phyloP scores from a whole-genome alignment of 495 filamentous ascomycete genomes.

The Margaritispora aquatica region DNA sequence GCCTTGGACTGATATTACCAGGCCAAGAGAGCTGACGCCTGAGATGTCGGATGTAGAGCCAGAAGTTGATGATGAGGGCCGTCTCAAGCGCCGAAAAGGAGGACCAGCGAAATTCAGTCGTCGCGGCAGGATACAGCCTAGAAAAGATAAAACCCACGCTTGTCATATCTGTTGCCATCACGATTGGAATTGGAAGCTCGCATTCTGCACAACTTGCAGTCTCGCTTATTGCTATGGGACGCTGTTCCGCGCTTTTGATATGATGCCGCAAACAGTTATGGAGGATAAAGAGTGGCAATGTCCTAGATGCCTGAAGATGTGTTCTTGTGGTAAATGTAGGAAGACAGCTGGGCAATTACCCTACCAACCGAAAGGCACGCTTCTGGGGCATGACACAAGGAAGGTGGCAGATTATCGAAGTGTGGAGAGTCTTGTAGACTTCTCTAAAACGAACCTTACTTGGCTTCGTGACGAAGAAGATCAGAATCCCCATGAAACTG shows the following conservation, averaged over 20 bases:
- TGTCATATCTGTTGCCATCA: slow-evolving; percentile 80
- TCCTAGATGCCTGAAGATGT: slow-evolving; percentile 75
- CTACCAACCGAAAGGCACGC: slow-evolving; percentile 74
- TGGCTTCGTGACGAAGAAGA: slow-evolving; percentile 60
- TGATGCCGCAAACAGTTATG: slow-evolving; percentile 73
- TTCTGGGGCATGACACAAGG: slow-evolving; percentile 83
- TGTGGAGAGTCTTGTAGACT: slow-evolving; percentile 80
- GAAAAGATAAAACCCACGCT: slow-evolving; percentile 23
- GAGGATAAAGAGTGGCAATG: slow-evolving; percentile 77
- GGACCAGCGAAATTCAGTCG: slow-evolving; percentile 8
- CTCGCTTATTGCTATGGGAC: slow-evolving; percentile 81
- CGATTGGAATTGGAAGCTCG: slow-evolving; percentile 75
- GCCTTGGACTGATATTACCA: slow-evolving; percentile 46
- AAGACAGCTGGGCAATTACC: slow-evolving; percentile 40
- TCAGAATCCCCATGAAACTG: slow-evolving; percentile 40
- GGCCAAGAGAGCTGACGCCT: slow-evolving; percentile 22
- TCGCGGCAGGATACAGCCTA: slow-evolving; percentile 1
- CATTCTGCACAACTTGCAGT: slow-evolving; percentile 66
- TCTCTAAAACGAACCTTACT: slow-evolving; percentile 70
- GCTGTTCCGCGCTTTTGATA: slow-evolving; percentile 82
- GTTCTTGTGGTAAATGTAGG: slow-evolving; percentile 77
- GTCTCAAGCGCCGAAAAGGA: slow-evolving; percentile 39
- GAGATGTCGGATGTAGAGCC: slow-evolving; percentile 31
- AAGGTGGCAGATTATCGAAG: slow-evolving; percentile 84
- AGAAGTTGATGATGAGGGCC: slow-evolving; percentile 44